Percentiles rank a stretch among this genome's conserved stretches.
Conservation (phyloP, 345 rosid species). For the thale cress (Arabidopsis thaliana) region DNA sequence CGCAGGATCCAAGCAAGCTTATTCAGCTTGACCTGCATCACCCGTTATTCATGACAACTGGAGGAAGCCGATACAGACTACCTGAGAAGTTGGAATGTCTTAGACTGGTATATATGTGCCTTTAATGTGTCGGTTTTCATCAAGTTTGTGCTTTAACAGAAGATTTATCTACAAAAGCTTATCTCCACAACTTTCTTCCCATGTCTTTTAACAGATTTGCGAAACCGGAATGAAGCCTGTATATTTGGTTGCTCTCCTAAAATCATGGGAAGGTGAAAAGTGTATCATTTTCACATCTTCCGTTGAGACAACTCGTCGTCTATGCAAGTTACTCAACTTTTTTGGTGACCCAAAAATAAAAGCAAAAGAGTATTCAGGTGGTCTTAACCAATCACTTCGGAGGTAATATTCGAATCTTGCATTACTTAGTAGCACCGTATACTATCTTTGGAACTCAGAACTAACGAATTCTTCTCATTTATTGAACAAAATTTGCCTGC, state of each 20-base stretch:
- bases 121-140: slow-evolving; percentile 2
- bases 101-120: slow-evolving; percentile 70
- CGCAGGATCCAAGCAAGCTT: slow-evolving; percentile 97
- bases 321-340: slow-evolving; percentile 75
- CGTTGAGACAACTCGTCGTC: slow-evolving; percentile 83
- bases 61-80: slow-evolving; percentile 72
- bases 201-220: slow-evolving; percentile 61
- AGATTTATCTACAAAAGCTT: slow-evolving; percentile 13
- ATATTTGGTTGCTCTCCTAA: slow-evolving; percentile 77
- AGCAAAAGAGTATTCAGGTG: slow-evolving; percentile 89
- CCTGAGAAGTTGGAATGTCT: slow-evolving; percentile 85
- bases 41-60: slow-evolving; percentile 87
- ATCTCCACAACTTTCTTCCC: slow-evolving; percentile 5
- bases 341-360: slow-evolving; percentile 74
- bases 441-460: neutral
- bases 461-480: slow-evolving; percentile 6
- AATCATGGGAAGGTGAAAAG: slow-evolving; percentile 75
- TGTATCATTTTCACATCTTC: slow-evolving; percentile 88
- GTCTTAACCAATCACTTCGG: slow-evolving; percentile 75
- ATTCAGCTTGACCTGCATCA: slow-evolving; percentile 91
- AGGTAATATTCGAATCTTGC: slow-evolving; percentile 55
- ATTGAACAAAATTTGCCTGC: slow-evolving; percentile 39
- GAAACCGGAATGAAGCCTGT: slow-evolving; percentile 78
- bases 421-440: neutral
- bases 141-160: slow-evolving; percentile 1